Evolutionary conservation across 2,329 filamentous ascomycete genomes (phyloP).

Genomic region (Sporothrix dimorphospora): DNA sequence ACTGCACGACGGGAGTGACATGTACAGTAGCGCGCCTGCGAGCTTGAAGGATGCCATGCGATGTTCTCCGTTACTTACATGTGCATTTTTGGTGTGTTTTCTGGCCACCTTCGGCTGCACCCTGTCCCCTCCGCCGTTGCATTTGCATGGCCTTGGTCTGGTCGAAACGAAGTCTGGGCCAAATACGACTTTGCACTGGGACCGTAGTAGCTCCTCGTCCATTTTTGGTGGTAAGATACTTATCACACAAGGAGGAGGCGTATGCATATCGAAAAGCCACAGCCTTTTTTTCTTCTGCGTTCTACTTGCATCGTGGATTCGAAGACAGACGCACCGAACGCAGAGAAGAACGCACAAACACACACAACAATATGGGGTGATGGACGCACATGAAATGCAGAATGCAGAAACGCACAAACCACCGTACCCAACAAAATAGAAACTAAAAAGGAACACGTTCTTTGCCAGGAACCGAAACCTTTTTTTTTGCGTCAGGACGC

Average conservation of each 20-base stretch:
- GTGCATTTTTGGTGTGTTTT: background rate
- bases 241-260: background rate
- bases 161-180: background rate
- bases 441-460: background rate
- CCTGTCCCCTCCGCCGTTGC: background rate
- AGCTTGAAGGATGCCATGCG: conserved; percentile 27
- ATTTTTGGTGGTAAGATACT: background rate
- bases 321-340: conserved; percentile 2
- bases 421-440: background rate
- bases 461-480: conserved; percentile 2
- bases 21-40: conserved; percentile 26
- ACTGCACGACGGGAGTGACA: conserved; percentile 9
- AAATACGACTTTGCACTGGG: background rate
- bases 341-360: background rate
- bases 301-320: background rate
- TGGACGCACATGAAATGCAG: background rate
- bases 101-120: background rate
- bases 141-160: background rate
- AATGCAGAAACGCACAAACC: conserved; percentile 15
- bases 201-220: background rate
- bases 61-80: background rate
- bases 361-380: background rate
- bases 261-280: background rate
- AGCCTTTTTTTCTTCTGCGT: background rate
- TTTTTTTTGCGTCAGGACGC: background rate